These are phyloP conservation scores for Pseudognaphalium luteoalbum DNA, from an alignment of 129 eudicot species.

Conservation along the genomic window DNA sequence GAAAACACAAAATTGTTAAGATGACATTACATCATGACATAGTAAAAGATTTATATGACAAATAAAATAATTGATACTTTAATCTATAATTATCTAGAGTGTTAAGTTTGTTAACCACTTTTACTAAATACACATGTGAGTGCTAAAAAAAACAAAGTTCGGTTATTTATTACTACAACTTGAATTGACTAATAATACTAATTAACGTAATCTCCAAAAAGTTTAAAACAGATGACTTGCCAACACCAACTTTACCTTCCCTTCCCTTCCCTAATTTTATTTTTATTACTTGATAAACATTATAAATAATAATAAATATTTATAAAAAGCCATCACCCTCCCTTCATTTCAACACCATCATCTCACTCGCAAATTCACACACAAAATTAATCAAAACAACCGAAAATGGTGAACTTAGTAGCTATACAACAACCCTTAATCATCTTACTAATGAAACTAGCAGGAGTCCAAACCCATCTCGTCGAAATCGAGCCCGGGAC, in stretches of 20 bases:
- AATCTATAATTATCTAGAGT: too few relatives aligned
- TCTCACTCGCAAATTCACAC: not conserved
- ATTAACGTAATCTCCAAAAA: not conserved
- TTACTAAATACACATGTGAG: too few relatives aligned
- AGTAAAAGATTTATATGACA: too few relatives aligned
- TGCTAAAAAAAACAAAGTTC: not conserved
- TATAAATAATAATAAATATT: too few relatives aligned
- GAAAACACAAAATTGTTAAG: too few relatives aligned
- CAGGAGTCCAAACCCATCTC: constrained; percentile 60
- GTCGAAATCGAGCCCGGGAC: constrained; percentile 76
- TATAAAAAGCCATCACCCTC: not conserved
- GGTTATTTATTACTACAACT: not conserved
- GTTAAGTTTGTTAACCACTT: too few relatives aligned
- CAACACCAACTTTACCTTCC: constrained; percentile 40
- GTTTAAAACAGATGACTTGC: constrained; percentile 34
- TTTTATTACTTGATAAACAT: not conserved
- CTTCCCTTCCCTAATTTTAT: not conserved
- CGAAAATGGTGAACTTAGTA: constrained; percentile 85
- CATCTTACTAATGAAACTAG: constrained; percentile 64
- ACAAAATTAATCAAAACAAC: not conserved
- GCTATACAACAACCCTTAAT: constrained; percentile 66
- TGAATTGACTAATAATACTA: not conserved
- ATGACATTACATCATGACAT: too few relatives aligned
- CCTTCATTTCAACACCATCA: not conserved
- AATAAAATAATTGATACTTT: too few relatives aligned